These are phyloP conservation scores for Podospora anserina DNA, from an alignment of 495 filamentous ascomycete genomes.

Conservation along the genomic window DNA sequence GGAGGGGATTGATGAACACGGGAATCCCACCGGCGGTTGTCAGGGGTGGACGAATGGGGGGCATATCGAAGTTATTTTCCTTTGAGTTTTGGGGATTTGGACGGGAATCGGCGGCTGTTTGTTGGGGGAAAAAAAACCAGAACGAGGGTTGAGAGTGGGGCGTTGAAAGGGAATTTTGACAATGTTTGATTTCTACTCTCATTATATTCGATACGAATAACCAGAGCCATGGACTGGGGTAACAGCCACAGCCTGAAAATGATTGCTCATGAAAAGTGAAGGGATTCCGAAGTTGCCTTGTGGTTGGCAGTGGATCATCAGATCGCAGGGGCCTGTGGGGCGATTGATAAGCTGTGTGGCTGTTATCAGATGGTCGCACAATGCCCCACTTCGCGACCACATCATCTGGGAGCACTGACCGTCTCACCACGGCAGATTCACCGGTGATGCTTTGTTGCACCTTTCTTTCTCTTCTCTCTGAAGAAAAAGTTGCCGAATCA, in stretches of 20 bases:
- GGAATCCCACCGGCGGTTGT: constrained; percentile 31
- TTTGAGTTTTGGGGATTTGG: constrained; percentile 3
- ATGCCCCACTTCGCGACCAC: not conserved
- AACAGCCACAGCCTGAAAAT: too few species aligned
- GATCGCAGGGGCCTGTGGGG: not conserved
- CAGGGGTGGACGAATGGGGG: constrained; percentile 30
- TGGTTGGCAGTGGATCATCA: not conserved
- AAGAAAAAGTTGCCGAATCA: not conserved
- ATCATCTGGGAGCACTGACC: not conserved
- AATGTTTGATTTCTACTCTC: too few species aligned
- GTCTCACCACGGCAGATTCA: not conserved
- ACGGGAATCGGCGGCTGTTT: not conserved
- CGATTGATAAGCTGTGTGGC: not conserved
- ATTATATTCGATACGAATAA: too few species aligned
- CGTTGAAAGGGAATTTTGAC: not conserved
- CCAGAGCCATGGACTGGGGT: too few species aligned
- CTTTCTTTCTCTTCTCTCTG: not conserved
- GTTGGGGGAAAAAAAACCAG: not conserved
- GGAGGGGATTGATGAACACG: constrained; percentile 18
- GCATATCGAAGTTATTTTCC: constrained; percentile 23
- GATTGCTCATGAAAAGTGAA: not conserved
- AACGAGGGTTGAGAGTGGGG: not conserved
- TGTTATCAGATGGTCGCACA: not conserved
- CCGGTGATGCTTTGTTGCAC: not conserved
- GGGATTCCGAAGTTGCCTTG: not conserved